Evolutionary conservation across 345 rosid species (phyloP).

Genomic region (Viola odorata): DNA sequence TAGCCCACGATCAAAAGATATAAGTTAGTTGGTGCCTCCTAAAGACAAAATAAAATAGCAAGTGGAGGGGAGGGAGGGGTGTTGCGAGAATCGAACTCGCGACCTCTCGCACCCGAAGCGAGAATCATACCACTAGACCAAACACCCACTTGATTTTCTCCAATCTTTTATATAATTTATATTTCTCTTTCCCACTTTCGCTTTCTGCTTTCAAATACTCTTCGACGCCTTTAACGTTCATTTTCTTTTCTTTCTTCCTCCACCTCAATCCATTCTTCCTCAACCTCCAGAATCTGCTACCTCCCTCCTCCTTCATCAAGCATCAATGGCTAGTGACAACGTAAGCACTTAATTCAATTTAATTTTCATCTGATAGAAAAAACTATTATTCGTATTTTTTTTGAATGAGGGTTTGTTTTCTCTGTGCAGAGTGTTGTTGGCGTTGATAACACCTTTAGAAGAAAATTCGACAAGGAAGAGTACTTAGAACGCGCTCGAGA

Average conservation of each 20-base stretch:
- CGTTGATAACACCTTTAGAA: slow-evolving; percentile 81
- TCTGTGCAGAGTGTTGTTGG: slow-evolving; percentile 48
- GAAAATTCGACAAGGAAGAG: slow-evolving; percentile 79
- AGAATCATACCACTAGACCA: slow-evolving; percentile 99
- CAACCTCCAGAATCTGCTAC: background rate
- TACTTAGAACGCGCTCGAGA: slow-evolving; percentile 78
- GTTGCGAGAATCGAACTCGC: slow-evolving; percentile 94
- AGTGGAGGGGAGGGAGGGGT: no score
- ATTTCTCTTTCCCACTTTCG: no score
- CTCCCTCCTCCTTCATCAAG: background rate
- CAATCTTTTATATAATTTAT: no score
- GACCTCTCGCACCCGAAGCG: slow-evolving; percentile 98
- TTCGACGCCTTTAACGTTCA: background rate
- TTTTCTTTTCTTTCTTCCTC: background rate
- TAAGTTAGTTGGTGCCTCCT: no score
- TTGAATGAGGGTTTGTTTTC: background rate
- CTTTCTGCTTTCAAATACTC: no score
- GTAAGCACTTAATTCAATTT: background rate
- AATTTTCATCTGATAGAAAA: background rate
- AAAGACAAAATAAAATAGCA: no score
- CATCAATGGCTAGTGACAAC: slow-evolving; percentile 17
- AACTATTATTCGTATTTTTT: background rate
- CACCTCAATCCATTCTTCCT: background rate
- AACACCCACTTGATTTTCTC: slow-evolving; percentile 21
- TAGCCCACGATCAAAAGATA: no score